Evolutionary conservation across 306 rosid species (phyloP), one percentile per base, ranked within the genome.

Genomic region (Canavalia gladiata): DNA sequence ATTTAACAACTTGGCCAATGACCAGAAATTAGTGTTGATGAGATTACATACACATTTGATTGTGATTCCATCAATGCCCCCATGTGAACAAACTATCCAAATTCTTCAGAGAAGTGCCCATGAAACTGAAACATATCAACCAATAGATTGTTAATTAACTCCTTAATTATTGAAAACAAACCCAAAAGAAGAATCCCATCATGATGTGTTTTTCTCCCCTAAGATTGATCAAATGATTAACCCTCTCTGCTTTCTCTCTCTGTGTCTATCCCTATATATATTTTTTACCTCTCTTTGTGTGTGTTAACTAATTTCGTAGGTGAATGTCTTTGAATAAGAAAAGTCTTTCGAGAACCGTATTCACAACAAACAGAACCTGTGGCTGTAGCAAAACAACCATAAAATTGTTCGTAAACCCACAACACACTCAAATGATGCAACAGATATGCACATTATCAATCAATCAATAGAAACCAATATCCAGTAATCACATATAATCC

Each of bases 301-400:
- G 29, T 37, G 28, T 7, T 3, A 56, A 7, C 31, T 75, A 13
- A 33, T 54, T 68, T 68, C 29, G 4, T 1, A 76, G 37, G 71
- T 67, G 72, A 33, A 90, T 90, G 92, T 67, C 91, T 87, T 82
- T 87, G 78, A 79, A 58, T 41, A 87, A 84, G 70, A 89, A 76
- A 66, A 70, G 41, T 29, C 72, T 87, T 12, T 45, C 86, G 1
- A 77, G 75, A 79, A 80, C 88, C 12, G 28, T 90, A 4, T 84
- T 85, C 82, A 45, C 77, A 60, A 42, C 87, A 58, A 87, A 72
- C 56, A 85, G 80, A 57, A 83, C 84, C 28, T 89, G 91, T 47
- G 89, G 91, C 3, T 89, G 92, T 33, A 68, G 82, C 59, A 82
- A 68, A 45, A 6, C 85, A 10, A 87, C 34, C 70, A 74, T 0